Conservation (phyloP, 1,139 yeast genomes). For the Geotrichum aggregatum region DNA sequence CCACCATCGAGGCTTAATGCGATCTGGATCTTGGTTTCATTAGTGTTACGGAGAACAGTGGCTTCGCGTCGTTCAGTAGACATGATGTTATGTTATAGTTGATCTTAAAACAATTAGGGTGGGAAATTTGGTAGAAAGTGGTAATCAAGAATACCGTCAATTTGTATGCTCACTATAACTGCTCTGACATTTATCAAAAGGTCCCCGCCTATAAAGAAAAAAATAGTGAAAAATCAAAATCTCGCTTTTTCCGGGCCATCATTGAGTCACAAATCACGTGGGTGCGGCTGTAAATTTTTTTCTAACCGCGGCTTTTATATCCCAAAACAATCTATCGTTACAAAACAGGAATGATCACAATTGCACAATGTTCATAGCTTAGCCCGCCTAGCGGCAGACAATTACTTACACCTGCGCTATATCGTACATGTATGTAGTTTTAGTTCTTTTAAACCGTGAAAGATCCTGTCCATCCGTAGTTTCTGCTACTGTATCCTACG, state of each 20-base stretch:
- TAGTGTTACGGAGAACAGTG: conserved; percentile 65
- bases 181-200: not conserved
- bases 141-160: not conserved
- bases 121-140: too few species aligned
- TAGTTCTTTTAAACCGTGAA: conserved; percentile 26
- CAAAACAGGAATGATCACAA: too few species aligned
- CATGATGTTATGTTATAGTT: not conserved
- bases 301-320: not conserved
- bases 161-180: not conserved
- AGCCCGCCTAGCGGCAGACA: too few species aligned
- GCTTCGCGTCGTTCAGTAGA: conserved; percentile 43
- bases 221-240: not conserved
- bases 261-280: conserved; percentile 6
- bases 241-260: not conserved
- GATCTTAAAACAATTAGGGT: not conserved
- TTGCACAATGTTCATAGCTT: too few species aligned
- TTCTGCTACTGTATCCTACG: conserved; percentile 53
- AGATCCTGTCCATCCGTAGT: conserved; percentile 46
- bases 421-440: not conserved
- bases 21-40: conserved; percentile 89
- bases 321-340: too few species aligned
- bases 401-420: too few species aligned
- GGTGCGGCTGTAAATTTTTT: not conserved
- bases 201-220: not conserved
- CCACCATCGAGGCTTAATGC: conserved; percentile 88